Conservation (phyloP, 2,329 filamentous ascomycete species). For the Colletotrichum kahawae region DNA sequence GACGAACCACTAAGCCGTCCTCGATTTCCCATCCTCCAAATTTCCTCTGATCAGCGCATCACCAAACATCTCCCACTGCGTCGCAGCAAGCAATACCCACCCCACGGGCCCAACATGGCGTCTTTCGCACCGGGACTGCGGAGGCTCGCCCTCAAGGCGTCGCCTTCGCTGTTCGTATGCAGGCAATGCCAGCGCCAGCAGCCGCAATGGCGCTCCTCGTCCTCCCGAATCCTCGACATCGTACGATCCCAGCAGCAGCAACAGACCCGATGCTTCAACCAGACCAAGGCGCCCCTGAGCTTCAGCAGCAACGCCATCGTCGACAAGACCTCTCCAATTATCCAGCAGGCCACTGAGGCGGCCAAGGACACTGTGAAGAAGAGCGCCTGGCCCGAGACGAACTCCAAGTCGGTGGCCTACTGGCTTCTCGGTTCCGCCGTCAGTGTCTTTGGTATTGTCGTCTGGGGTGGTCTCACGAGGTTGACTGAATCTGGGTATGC, state of each 20-base stretch:
- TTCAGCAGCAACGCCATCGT: conserved; percentile 24
- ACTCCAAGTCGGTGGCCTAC: conserved; percentile 80
- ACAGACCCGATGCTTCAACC: conserved; percentile 36
- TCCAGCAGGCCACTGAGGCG: conserved; percentile 2
- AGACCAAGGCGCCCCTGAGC: conserved; percentile 33
- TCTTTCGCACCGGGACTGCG: conserved; percentile 47
- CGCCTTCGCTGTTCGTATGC: conserved; percentile 48
- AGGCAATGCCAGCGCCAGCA: conserved; percentile 50
- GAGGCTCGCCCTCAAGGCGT: conserved; percentile 42
- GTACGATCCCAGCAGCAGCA: conserved; percentile 34
- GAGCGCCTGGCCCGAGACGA: conserved; percentile 61
- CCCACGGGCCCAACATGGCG: conserved; percentile 38
- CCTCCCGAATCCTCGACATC: conserved; percentile 44
- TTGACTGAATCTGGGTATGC: conserved; percentile 93
- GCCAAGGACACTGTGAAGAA: conserved; percentile 28
- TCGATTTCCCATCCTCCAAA: conserved; percentile 10
- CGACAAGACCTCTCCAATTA: neutral
- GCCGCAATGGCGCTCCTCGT: conserved; percentile 27
- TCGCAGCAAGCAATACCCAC: neutral
- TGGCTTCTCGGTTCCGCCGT: conserved; percentile 92
- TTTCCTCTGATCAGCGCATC: neutral
- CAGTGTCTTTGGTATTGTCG: conserved; percentile 95
- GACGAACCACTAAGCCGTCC: conserved; percentile 9
- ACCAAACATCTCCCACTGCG: neutral
- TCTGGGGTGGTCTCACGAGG: conserved; percentile 91